Evolutionary conservation across 1,284 basidiomycete genomes (phyloP), one percentile per base, ranked within the genome.

Genomic region (Ganoderma sp.): DNA sequence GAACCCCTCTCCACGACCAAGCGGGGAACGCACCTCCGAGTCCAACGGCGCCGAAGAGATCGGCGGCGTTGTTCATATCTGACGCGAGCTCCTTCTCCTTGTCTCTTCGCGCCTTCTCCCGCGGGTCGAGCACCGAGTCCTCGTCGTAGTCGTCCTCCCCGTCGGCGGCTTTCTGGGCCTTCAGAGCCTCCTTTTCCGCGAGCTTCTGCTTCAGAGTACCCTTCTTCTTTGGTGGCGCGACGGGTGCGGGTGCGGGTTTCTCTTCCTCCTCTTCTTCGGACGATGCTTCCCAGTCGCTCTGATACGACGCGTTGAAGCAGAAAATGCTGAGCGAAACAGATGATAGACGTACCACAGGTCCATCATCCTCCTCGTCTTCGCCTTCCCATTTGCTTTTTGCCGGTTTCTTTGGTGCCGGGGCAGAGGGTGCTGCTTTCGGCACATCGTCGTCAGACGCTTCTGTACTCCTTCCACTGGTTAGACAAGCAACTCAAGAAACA

Each of bases 271-370:
- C 91, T 12, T 69, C 69, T 15, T 63, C 64, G 6, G 93, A 94
- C 4, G 91, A 93, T 56, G 86, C 93, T 73, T 98, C 96, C 96
- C 96, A 98, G 80, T 97, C 95, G 78, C 94, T 95, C 93, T 97
- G 74, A 41, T 73, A 50, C 65, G n/a, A 25, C 64, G 62, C 66
- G 71, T 71, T 56, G 52, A 60, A 65, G 57, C 61, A 42, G 25
- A 0, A 0, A 10, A 19, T 17, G 6, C 2, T 25, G 2, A 10
- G 15, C 3, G 8, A 57, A 4, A 34, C 22, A 60, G 22, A 17
- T 6, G 22, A 25, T 14, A 50, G 43, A 84, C 85, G 74, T 75
- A 90, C 89, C 48, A 84, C 86, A 63, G 88, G 88, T 1, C 74
- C 80, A 28, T 83, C 81, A 37, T 91, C 90, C 2, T 95, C 94